Percentiles rank a stretch among this genome's conserved stretches.
phyloP scores from a whole-genome alignment of 768 basidiomycete species.

The Tephrocybe sp. region DNA sequence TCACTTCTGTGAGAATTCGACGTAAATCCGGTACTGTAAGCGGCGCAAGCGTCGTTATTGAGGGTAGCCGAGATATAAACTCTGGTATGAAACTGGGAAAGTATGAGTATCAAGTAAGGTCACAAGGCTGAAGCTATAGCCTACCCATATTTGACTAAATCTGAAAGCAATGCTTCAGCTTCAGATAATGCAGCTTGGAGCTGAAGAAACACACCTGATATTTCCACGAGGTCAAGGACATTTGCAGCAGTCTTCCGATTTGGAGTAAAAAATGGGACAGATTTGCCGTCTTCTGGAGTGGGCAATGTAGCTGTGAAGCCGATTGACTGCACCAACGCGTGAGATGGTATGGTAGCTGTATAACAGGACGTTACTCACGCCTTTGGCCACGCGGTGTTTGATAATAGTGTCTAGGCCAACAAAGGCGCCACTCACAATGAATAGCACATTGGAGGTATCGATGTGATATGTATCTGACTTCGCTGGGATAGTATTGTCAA shows the following conservation, averaged over 20 bases:
- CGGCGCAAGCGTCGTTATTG: conserved; percentile 81
- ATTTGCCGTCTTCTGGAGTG: conserved; percentile 34
- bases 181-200: neutral
- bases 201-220: conserved; percentile 46
- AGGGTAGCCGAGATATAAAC: conserved; percentile 91
- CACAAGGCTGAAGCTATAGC: neutral
- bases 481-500: conserved; percentile 23
- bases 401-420: conserved; percentile 88
- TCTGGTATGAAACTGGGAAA: conserved; percentile 82
- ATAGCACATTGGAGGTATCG: conserved; percentile 91
- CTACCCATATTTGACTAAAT: conserved; percentile 85
- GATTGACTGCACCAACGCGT: conserved; percentile 62
- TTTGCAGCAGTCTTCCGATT: conserved; percentile 58
- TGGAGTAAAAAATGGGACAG: conserved; percentile 76
- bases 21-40: conserved; percentile 81
- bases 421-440: conserved; percentile 93
- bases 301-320: conserved; percentile 64
- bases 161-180: conserved; percentile 32
- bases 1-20: conserved; percentile 89
- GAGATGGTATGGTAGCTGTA: conserved; percentile 1
- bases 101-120: conserved; percentile 1
- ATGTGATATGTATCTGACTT: conserved; percentile 74
- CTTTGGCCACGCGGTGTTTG: conserved; percentile 77
- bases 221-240: conserved; percentile 70
- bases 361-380: conserved; percentile 49